These are phyloP conservation scores for Massariosphaeria phaeospora DNA, from an alignment of 495 filamentous ascomycete species.

Conservation along the genomic window DNA sequence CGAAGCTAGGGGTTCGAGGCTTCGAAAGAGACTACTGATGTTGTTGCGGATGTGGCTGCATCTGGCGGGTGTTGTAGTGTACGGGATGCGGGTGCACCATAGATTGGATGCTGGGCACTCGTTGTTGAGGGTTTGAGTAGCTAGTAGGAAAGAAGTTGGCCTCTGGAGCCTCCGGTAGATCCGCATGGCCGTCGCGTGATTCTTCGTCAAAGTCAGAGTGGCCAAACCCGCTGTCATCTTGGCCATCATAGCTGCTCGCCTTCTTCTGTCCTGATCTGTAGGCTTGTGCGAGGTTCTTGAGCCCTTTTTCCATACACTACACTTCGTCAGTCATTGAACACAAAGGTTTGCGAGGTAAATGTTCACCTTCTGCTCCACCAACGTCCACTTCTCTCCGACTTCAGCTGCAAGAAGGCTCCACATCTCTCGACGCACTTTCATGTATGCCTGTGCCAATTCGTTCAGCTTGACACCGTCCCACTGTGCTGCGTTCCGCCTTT, in stretches of 20 bases:
- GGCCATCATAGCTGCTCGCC: constrained; percentile 29
- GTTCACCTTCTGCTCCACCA: constrained; percentile 67
- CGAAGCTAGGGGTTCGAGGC: neutral
- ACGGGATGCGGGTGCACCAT: constrained; percentile 19
- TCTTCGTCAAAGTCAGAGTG: constrained; percentile 34
- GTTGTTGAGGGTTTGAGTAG: constrained; percentile 2
- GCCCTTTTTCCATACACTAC: constrained; percentile 53
- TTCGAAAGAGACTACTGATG: neutral
- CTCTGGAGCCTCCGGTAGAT: constrained; percentile 2
- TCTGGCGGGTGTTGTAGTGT: neutral
- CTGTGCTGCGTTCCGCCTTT: constrained; percentile 56
- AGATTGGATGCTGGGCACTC: constrained; percentile 31
- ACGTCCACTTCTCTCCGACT: constrained; percentile 62
- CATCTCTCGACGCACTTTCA: constrained; percentile 63
- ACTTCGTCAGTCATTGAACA: neutral
- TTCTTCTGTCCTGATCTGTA: constrained; percentile 40
- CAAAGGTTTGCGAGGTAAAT: neutral
- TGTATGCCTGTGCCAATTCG: constrained; percentile 60
- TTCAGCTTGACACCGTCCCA: constrained; percentile 66
- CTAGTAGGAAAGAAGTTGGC: neutral
- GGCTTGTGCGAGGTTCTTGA: constrained; percentile 46
- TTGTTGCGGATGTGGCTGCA: neutral
- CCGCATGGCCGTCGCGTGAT: constrained; percentile 20
- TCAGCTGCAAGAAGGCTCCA: constrained; percentile 60
- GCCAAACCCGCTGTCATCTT: constrained; percentile 34